A percentile compares a stretch with the other conserved stretches of the same genome.
phyloP scores from a whole-genome alignment of 345 rosid species.

The Arabis alpina region DNA sequence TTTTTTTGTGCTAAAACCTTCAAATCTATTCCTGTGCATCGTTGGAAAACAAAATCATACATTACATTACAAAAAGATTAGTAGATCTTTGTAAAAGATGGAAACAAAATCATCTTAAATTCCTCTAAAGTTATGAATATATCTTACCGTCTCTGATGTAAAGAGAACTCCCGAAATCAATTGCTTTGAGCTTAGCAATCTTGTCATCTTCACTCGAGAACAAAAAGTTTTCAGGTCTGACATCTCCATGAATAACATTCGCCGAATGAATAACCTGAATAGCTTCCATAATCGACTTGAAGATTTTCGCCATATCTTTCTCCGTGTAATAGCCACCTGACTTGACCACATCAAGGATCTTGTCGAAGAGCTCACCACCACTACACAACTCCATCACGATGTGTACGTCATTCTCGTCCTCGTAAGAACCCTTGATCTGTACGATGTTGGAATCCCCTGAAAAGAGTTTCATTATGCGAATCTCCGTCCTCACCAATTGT shows the following conservation, averaged over 20 bases:
- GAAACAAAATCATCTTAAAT: too few relatives aligned
- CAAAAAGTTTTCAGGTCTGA: slow-evolving; percentile 85
- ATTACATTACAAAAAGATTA: too few relatives aligned
- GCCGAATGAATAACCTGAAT: slow-evolving; percentile 66
- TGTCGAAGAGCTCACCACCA: slow-evolving; percentile 79
- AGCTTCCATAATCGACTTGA: slow-evolving; percentile 57
- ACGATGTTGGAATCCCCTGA: slow-evolving; percentile 74
- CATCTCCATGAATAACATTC: slow-evolving; percentile 74
- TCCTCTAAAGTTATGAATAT: too few relatives aligned
- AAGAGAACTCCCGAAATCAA: slow-evolving; percentile 77
- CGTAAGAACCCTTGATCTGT: slow-evolving; percentile 60
- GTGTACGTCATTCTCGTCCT: slow-evolving; percentile 65
- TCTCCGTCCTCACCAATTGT: slow-evolving; percentile 64
- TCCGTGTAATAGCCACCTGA: slow-evolving; percentile 62
- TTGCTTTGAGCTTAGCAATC: slow-evolving; percentile 66
- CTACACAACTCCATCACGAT: slow-evolving; percentile 78
- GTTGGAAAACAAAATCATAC: background rate
- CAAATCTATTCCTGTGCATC: slow-evolving; percentile 56
- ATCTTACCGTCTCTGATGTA: slow-evolving; percentile 61
- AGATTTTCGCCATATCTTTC: slow-evolving; percentile 64
- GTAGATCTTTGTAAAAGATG: too few relatives aligned
- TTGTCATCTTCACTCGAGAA: slow-evolving; percentile 54
- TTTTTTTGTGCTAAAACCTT: too few relatives aligned
- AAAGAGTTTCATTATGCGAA: slow-evolving; percentile 68
- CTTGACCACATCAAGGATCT: slow-evolving; percentile 40